Percentiles rank a stretch among this genome's conserved stretches.
Evolutionary conservation across 148 eudicot species (phyloP).

Genomic region (Camellia japonica): DNA sequence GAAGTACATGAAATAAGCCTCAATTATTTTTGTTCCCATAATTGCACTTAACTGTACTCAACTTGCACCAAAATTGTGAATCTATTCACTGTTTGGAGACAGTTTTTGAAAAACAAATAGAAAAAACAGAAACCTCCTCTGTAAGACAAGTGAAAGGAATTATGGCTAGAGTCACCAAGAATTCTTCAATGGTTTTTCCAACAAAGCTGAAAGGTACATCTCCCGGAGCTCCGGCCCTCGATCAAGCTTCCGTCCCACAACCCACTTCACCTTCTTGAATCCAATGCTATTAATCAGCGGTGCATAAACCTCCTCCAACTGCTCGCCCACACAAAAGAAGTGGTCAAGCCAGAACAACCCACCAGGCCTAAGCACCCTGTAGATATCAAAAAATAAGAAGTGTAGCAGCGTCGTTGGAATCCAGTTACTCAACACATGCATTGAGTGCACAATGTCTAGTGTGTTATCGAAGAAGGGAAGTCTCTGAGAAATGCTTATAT

Average conservation of each 20-base stretch:
- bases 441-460: slow-evolving; percentile 40
- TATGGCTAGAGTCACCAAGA: slow-evolving; percentile 32
- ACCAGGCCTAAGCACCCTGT: slow-evolving; percentile 43
- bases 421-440: slow-evolving; percentile 45
- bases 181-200: slow-evolving; percentile 44
- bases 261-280: slow-evolving; percentile 43
- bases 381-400: slow-evolving; percentile 29
- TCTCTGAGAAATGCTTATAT: slow-evolving; percentile 34
- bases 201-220: slow-evolving; percentile 46
- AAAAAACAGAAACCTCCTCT: background rate
- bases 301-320: slow-evolving; percentile 29
- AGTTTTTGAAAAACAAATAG: background rate
- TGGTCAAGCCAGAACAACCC: slow-evolving; percentile 47
- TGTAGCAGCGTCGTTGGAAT: slow-evolving; percentile 26
- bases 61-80: background rate
- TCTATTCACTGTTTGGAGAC: background rate
- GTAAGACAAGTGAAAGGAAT: background rate
- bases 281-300: slow-evolving; percentile 39
- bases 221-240: slow-evolving; percentile 37
- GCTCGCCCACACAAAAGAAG: slow-evolving; percentile 42
- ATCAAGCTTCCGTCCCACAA: slow-evolving; percentile 39
- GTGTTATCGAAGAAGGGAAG: slow-evolving; percentile 49
- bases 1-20: background rate
- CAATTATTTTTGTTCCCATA: background rate
- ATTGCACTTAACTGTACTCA: background rate